Evolutionary conservation across 768 basidiomycete species (phyloP).

Genomic region (Russula ochroleuca): DNA sequence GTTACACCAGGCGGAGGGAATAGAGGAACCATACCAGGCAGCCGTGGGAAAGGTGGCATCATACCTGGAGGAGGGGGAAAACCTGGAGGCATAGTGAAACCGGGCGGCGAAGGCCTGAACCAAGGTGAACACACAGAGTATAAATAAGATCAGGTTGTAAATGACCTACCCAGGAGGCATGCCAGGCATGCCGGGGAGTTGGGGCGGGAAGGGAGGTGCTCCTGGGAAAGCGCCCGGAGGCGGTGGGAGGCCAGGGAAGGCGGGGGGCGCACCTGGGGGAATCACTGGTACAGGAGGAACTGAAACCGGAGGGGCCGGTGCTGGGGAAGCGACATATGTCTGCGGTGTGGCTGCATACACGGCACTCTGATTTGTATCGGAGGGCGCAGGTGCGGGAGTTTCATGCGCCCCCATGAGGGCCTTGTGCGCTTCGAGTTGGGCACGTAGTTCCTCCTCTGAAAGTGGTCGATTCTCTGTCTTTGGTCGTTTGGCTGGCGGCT

Average conservation of each 20-base stretch:
- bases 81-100: slow-evolving; percentile 35
- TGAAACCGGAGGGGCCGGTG: slow-evolving; percentile 33
- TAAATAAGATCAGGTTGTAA: slow-evolving; percentile 35
- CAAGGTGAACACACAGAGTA: slow-evolving; percentile 36
- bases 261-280: slow-evolving; percentile 42
- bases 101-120: slow-evolving; percentile 33
- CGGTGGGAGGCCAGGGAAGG: slow-evolving; percentile 44
- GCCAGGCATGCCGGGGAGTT: slow-evolving; percentile 36
- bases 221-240: slow-evolving; percentile 40
- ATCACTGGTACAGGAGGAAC: slow-evolving; percentile 36
- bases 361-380: slow-evolving; percentile 45
- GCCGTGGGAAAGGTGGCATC: slow-evolving; percentile 30
- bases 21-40: slow-evolving; percentile 25
- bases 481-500: slow-evolving; percentile 75
- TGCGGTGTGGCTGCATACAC: slow-evolving; percentile 76
- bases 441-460: slow-evolving; percentile 77
- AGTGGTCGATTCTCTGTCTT: slow-evolving; percentile 74
- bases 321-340: slow-evolving; percentile 51
- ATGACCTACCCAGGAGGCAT: slow-evolving; percentile 38
- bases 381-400: slow-evolving; percentile 36
- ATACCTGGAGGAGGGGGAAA: slow-evolving; percentile 34
- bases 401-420: slow-evolving; percentile 77
- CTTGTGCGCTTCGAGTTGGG: slow-evolving; percentile 85
- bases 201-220: slow-evolving; percentile 36
- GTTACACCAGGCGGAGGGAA: slow-evolving; percentile 32